Conservation (phyloP, 305 asterid genomes). For the Fraxinus floribunda region DNA sequence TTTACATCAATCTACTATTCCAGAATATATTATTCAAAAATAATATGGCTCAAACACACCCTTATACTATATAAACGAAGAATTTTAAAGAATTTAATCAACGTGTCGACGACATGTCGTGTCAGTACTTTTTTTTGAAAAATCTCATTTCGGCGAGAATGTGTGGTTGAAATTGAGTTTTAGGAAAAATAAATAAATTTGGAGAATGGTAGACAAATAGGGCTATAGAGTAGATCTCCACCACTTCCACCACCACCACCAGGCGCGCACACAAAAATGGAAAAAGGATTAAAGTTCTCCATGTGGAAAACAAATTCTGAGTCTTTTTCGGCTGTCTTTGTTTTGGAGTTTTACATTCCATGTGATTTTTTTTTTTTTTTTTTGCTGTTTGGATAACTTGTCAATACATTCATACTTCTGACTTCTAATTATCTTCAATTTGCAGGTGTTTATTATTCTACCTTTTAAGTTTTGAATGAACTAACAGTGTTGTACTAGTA, state of each 20-base stretch:
- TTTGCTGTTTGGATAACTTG: background rate
- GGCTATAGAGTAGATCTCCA: background rate
- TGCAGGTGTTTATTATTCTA: constrained; percentile 22
- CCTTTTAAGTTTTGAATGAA: constrained; percentile 18
- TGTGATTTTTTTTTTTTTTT: background rate
- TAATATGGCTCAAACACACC: too few relatives aligned
- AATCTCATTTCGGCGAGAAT: background rate
- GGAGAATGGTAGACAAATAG: background rate
- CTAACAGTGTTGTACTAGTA: constrained; percentile 6
- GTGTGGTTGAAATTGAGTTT: background rate
- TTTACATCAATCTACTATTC: too few relatives aligned
- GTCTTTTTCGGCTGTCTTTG: background rate
- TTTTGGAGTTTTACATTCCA: background rate
- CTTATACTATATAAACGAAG: too few relatives aligned
- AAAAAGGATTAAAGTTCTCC: background rate
- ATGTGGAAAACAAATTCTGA: background rate
- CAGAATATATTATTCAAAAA: too few relatives aligned
- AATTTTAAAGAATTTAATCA: too few relatives aligned
- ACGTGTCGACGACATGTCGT: too few relatives aligned
- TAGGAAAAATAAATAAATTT: background rate
- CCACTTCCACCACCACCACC: background rate
- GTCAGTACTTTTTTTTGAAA: too few relatives aligned
- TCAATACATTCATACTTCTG: constrained; percentile 12
- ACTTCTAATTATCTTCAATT: constrained; percentile 9
- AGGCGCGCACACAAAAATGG: background rate